These are phyloP conservation scores for Neltuma alba DNA, from an alignment of 306 rosid genomes.

Conservation along the genomic window DNA sequence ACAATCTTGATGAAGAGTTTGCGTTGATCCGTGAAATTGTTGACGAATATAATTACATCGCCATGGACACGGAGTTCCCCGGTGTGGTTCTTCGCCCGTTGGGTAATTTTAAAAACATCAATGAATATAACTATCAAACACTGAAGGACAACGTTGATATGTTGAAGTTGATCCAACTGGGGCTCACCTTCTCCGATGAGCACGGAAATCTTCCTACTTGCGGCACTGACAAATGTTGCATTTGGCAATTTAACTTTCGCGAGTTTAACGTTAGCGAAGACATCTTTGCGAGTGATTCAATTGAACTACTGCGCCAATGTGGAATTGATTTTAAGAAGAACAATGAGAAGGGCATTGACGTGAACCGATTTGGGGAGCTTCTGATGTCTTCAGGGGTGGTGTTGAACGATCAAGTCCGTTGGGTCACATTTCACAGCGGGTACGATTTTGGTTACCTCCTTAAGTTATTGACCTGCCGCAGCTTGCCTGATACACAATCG, in stretches of 20 bases:
- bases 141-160: constrained; percentile 84
- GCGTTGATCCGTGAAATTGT: constrained; percentile 75
- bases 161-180: constrained; percentile 92
- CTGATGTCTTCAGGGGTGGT: constrained; percentile 54
- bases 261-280: constrained; percentile 50
- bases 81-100: constrained; percentile 92
- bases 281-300: constrained; percentile 50
- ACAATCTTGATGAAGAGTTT: constrained; percentile 79
- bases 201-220: constrained; percentile 77
- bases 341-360: constrained; percentile 51
- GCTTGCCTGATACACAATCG: constrained; percentile 42
- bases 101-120: constrained; percentile 74
- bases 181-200: constrained; percentile 84
- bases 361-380: constrained; percentile 55
- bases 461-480: constrained; percentile 50
- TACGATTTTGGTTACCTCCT: constrained; percentile 55
- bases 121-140: constrained; percentile 79
- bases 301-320: constrained; percentile 50
- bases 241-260: constrained; percentile 54
- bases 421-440: constrained; percentile 54
- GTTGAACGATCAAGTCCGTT: constrained; percentile 36
- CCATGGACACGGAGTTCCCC: constrained; percentile 95
- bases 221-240: constrained; percentile 52
- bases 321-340: constrained; percentile 55
- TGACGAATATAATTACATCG: constrained; percentile 58